Percentiles rank a stretch among this genome's conserved stretches.
phyloP scores from a whole-genome alignment of 169 alveolate species.

The Fabrea salina region DNA sequence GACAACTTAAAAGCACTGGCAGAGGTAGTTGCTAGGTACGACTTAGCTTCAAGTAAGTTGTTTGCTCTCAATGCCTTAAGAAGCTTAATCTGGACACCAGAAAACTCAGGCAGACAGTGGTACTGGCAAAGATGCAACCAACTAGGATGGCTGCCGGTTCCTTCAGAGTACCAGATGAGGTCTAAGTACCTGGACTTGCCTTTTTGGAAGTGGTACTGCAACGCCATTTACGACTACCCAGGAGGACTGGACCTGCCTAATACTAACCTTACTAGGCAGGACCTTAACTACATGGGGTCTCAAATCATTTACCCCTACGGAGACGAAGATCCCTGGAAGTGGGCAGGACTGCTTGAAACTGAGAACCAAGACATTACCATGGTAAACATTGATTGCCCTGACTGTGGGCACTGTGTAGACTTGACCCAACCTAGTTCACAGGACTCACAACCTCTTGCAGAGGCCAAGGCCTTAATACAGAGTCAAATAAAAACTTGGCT shows the following conservation, averaged over 20 bases:
- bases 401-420: conserved; percentile 77
- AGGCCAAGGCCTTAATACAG: no score
- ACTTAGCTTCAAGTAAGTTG: neutral
- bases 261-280: neutral
- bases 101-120: neutral
- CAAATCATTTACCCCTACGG: conserved; percentile 60
- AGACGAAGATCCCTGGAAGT: conserved; percentile 63
- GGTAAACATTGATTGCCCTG: conserved; percentile 45
- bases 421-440: conserved; percentile 47
- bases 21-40: neutral
- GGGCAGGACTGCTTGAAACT: conserved; percentile 46
- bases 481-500: no score
- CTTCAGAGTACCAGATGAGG: neutral
- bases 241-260: neutral
- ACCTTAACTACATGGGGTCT: neutral
- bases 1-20: neutral
- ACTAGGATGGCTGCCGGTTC: neutral
- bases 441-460: conserved; percentile 40
- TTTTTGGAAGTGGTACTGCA: neutral
- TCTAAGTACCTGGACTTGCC: neutral
- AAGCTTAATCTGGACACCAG: neutral
- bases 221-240: neutral
- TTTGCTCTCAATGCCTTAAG: neutral
- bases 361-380: neutral
- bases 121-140: neutral